Conservation (phyloP, 2,329 filamentous ascomycete species). For the Parafenestella ontariensis region DNA sequence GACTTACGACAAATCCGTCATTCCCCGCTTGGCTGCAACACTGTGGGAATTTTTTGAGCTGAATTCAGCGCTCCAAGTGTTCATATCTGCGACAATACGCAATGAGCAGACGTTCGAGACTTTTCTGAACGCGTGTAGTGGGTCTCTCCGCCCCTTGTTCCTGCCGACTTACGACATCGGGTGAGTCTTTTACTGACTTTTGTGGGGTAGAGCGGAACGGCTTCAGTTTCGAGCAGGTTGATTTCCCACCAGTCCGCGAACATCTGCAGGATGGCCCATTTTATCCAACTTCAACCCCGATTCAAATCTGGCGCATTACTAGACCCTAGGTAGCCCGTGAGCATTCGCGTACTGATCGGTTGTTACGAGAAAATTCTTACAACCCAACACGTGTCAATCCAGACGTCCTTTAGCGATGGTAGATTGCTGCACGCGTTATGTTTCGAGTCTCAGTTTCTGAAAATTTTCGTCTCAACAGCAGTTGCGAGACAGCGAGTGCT, state of each 20-base stretch:
- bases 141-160: conserved; percentile 46
- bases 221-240: conserved; percentile 42
- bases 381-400: conserved; percentile 27
- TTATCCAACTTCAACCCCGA: conserved; percentile 66
- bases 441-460: conserved; percentile 17
- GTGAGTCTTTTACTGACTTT: conserved; percentile 41
- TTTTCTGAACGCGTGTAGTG: conserved; percentile 67
- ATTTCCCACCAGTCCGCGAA: conserved; percentile 41
- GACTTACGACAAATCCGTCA: conserved; percentile 73
- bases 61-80: conserved; percentile 63
- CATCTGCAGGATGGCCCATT: conserved; percentile 67
- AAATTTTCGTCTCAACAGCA: conserved; percentile 14
- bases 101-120: conserved; percentile 72
- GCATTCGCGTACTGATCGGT: conserved; percentile 34
- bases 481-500: conserved; percentile 26
- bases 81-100: conserved; percentile 75
- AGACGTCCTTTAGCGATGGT: conserved; percentile 22
- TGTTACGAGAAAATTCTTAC: conserved; percentile 11
- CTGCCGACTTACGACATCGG: conserved; percentile 24
- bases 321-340: conserved; percentile 28
- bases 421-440: conserved; percentile 25
- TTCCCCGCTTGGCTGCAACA: conserved; percentile 70
- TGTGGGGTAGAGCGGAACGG: conserved; percentile 50
- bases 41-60: conserved; percentile 67
- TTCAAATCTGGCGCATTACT: conserved; percentile 62